Conservation (phyloP, 2,329 filamentous ascomycete species). For the Alternaria burnsii region DNA sequence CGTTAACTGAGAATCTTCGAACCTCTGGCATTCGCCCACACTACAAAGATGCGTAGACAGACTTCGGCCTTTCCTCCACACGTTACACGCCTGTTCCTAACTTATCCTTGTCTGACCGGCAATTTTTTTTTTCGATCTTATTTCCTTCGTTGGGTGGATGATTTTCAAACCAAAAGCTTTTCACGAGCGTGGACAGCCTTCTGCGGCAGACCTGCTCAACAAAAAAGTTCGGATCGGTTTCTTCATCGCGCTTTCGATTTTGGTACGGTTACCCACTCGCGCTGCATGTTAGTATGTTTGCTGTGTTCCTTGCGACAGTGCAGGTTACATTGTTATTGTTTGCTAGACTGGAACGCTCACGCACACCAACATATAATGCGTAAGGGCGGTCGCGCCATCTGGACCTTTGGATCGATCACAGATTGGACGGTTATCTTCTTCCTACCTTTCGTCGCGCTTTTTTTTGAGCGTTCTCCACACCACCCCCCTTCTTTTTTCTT, state of each 20-base stretch:
- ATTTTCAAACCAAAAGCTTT: constrained; percentile 30
- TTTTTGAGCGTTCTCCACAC: constrained; percentile 10
- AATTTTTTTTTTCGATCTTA: constrained; percentile 3
- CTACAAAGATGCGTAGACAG: neutral
- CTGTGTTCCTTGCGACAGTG: constrained; percentile 41
- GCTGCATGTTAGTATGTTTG: constrained; percentile 35
- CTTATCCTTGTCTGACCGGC: constrained; percentile 5
- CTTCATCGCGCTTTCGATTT: constrained; percentile 22
- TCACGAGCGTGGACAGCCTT: constrained; percentile 15
- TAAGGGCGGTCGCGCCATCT: constrained; percentile 29
- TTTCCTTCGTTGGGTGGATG: constrained; percentile 13
- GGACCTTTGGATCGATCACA: constrained; percentile 21
- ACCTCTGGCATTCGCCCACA: neutral
- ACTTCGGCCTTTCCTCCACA: constrained; percentile 5
- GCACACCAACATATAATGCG: constrained; percentile 43
- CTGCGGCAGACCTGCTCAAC: constrained; percentile 9
- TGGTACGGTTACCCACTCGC: constrained; percentile 35
- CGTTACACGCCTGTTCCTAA: constrained; percentile 16
- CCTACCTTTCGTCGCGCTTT: constrained; percentile 7
- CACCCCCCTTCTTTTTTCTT: constrained; percentile 18
- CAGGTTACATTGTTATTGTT: constrained; percentile 48
- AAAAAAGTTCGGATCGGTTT: constrained; percentile 31
- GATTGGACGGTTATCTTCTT: constrained; percentile 26
- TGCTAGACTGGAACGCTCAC: constrained; percentile 51
- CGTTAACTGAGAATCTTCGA: constrained; percentile 19